A percentile compares a stretch with the other conserved stretches of the same genome.
Evolutionary conservation across 768 basidiomycete species (phyloP).

Genomic region (Tylopilus plumbeoviolaceoides): DNA sequence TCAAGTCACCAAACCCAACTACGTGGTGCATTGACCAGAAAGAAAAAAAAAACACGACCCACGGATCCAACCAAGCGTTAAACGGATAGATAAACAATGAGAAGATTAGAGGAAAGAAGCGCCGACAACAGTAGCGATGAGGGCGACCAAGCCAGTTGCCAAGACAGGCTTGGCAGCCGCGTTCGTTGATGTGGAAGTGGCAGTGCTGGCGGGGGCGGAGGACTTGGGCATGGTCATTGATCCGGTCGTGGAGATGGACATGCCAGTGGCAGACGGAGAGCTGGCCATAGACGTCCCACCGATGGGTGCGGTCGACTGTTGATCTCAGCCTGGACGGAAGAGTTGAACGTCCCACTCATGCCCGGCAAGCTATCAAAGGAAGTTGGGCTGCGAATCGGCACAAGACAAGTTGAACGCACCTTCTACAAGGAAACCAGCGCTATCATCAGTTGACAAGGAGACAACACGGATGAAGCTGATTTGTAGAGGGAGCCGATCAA

Average conservation of each 20-base stretch:
- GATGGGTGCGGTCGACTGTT: slow-evolving; percentile 54
- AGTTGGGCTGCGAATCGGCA: too few relatives aligned
- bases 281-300: slow-evolving; percentile 32
- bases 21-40: background rate
- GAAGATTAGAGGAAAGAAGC: too few relatives aligned
- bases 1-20: background rate
- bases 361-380: slow-evolving; percentile 45
- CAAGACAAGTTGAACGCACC: too few relatives aligned
- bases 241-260: background rate
- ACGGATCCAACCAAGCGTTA: background rate
- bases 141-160: too few relatives aligned
- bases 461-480: too few relatives aligned
- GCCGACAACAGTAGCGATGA: too few relatives aligned
- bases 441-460: too few relatives aligned
- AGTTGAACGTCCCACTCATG: slow-evolving; percentile 76
- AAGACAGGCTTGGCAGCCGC: too few relatives aligned
- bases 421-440: too few relatives aligned
- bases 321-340: slow-evolving; percentile 52
- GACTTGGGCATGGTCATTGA: background rate
- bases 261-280: background rate
- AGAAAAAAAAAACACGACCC: background rate
- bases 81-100: background rate
- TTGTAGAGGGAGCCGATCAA: too few relatives aligned
- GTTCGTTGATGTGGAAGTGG: too few relatives aligned
- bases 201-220: background rate